phyloP scores from a whole-genome alignment of 228 moss, liverwort and hornwort species.

The Sphagnum magellanicum region DNA sequence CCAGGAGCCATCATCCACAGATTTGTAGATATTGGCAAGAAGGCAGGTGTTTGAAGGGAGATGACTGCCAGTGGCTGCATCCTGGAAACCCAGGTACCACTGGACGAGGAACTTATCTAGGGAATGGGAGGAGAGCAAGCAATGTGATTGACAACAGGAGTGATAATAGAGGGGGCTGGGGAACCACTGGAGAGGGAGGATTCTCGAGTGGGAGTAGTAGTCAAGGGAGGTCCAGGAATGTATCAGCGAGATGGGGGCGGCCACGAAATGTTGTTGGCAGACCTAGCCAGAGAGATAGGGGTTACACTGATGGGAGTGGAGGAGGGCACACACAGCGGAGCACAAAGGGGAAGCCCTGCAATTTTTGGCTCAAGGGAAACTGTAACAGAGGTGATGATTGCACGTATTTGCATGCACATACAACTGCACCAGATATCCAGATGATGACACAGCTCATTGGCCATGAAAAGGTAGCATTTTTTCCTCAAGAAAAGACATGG shows the following conservation, averaged over 20 bases:
- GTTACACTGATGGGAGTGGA: conserved; percentile 25
- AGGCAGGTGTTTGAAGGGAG: conserved; percentile 80
- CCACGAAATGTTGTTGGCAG: conserved; percentile 31
- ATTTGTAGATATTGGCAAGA: conserved; percentile 93
- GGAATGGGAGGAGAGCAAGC: conserved; percentile 62
- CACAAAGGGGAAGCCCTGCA: conserved; percentile 55
- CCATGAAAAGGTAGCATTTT: conserved; percentile 65
- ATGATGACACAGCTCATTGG: conserved; percentile 84
- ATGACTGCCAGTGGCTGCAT: conserved; percentile 88
- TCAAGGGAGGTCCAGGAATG: conserved; percentile 40
- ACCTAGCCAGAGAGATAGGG: conserved; percentile 21
- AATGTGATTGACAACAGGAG: conserved; percentile 33
- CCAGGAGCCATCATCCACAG: conserved; percentile 34
- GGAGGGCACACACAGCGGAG: conserved; percentile 7
- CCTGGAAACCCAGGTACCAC: conserved; percentile 78
- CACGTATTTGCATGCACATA: conserved; percentile 81
- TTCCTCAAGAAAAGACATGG: neutral
- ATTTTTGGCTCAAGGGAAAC: conserved; percentile 75
- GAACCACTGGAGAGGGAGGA: conserved; percentile 37
- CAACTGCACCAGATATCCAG: conserved; percentile 71
- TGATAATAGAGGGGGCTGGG: conserved; percentile 24
- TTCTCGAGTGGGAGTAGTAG: conserved; percentile 60
- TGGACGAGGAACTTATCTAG: conserved; percentile 60
- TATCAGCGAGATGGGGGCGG: conserved; percentile 74
- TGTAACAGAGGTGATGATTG: conserved; percentile 76